Evolutionary conservation across 2,329 filamentous ascomycete genomes (phyloP), one percentile per base, ranked within the genome.

Genomic region (Ceratocystis lukuohia): DNA sequence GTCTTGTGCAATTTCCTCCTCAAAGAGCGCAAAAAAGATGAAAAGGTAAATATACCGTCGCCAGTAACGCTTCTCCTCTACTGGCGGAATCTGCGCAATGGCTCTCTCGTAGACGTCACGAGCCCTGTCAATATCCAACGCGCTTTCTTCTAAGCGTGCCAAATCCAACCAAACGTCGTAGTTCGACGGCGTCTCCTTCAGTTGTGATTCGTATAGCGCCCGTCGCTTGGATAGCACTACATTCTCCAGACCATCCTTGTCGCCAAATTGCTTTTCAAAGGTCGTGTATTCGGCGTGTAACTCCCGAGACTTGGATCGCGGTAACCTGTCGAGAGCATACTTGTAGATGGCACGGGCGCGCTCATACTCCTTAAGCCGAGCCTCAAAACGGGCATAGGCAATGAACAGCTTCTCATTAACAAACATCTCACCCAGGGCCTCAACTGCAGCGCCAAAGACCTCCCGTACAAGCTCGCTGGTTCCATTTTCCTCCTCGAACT

Each of bases 81-180:
- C 95, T 0, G 94, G 93, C 1, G 94, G 94, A 15, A 97, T 85
- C 73, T 99, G 93, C 4, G 94, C 91, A 71, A 99, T 96, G 1
- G 94, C 94, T 71, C 91, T 84, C 76, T 99, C 94, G 76, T 97
- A 99, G 15, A 96, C 86, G 70, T 99, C 94, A 44, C 94, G 85
- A 1, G 96, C 87, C 53, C 89, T 85, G 69, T 96, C 91, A 0
- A 84, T 77, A 73, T 96, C 89, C 7, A 89, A 89, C 0, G 89
- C 87, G 0, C 85, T 84, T 76, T 99, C 94, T 75, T 99, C 94
- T 5, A 99, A 78, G 6, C 89, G 84, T 30, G 92, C 91, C 75
- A 93, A 96, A 75, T 97, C 94, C 71, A 99, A 93, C 94, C 94
- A 99, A 12, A 87, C 84, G 73, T 99, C 94, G 78, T 99, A 99